Percentiles rank a stretch among this genome's conserved stretches.
Evolutionary conservation across 257 asterid species (phyloP).

Genomic region (Plectranthus barbatus): DNA sequence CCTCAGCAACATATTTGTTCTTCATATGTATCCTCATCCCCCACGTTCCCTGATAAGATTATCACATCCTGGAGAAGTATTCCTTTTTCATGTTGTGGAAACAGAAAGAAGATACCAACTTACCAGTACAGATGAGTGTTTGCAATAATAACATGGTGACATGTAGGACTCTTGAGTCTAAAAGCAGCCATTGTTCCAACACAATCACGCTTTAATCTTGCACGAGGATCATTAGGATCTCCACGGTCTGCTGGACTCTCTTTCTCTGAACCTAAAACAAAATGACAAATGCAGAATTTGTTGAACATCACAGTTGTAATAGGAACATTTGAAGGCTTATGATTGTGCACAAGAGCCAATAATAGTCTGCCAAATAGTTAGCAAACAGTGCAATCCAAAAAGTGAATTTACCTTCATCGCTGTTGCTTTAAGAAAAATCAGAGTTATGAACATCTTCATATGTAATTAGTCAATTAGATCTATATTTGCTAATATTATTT

Average conservation of each 20-base stretch:
- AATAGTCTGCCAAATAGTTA: neutral
- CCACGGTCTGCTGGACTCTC: slow-evolving; percentile 36
- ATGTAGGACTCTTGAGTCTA: slow-evolving; percentile 51
- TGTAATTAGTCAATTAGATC: neutral
- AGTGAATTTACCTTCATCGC: neutral
- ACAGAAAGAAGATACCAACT: neutral
- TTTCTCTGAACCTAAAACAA: slow-evolving; percentile 31
- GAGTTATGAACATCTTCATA: neutral
- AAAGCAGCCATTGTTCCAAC: slow-evolving; percentile 87
- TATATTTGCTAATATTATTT: neutral
- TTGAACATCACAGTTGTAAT: neutral
- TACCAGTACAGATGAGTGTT: slow-evolving; percentile 91
- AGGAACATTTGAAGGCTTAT: neutral
- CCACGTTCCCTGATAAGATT: too few species aligned
- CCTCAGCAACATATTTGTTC: neutral
- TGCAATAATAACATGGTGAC: slow-evolving; percentile 55
- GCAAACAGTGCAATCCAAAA: neutral
- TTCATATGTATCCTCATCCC: neutral
- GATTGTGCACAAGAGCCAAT: neutral
- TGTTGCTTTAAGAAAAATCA: neutral
- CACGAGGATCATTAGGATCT: slow-evolving; percentile 72
- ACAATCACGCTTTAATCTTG: slow-evolving; percentile 89
- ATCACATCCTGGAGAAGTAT: neutral
- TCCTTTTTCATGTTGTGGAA: neutral
- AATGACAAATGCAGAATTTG: slow-evolving; percentile 3